Percentiles rank a stretch among this genome's conserved stretches.
phyloP scores from a whole-genome alignment of 2,329 filamentous ascomycete species.

The Monosporascus sp. region DNA sequence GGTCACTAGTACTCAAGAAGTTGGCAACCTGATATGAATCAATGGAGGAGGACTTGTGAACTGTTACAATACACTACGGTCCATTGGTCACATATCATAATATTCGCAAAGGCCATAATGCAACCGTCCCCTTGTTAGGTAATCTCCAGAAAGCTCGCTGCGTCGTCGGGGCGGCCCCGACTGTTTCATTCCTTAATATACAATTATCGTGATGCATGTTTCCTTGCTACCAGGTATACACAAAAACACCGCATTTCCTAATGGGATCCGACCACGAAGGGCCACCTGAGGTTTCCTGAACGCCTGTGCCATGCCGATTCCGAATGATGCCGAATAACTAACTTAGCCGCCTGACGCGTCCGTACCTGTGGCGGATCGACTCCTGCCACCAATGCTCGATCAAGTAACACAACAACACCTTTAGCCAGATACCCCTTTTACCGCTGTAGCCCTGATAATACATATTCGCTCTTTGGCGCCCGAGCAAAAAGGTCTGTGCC shows the following conservation, averaged over 20 bases:
- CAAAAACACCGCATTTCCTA: neutral
- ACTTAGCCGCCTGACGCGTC: neutral
- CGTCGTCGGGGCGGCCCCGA: neutral
- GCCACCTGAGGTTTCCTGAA: neutral
- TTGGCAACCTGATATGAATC: too few species aligned
- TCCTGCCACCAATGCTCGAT: neutral
- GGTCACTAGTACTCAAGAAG: too few species aligned
- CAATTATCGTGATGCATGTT: neutral
- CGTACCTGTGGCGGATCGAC: neutral
- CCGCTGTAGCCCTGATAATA: slow-evolving; percentile 6
- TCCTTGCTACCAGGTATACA: neutral
- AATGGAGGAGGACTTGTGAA: too few species aligned
- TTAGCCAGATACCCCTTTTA: slow-evolving; percentile 1
- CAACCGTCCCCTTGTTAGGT: neutral
- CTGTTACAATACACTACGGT: neutral
- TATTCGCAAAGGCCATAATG: neutral
- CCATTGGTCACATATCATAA: too few species aligned
- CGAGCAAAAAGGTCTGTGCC: slow-evolving; percentile 8
- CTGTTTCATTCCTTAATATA: neutral
- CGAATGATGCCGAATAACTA: neutral
- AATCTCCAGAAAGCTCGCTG: neutral
- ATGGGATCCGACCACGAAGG: neutral
- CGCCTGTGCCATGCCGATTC: neutral
- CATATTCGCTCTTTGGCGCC: slow-evolving; percentile 4
- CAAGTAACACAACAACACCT: neutral